Evolutionary conservation across 202 grass and related monocot genomes (phyloP), one percentile per base, ranked within the genome.

Genomic region (Cymbopogon flexuosus): DNA sequence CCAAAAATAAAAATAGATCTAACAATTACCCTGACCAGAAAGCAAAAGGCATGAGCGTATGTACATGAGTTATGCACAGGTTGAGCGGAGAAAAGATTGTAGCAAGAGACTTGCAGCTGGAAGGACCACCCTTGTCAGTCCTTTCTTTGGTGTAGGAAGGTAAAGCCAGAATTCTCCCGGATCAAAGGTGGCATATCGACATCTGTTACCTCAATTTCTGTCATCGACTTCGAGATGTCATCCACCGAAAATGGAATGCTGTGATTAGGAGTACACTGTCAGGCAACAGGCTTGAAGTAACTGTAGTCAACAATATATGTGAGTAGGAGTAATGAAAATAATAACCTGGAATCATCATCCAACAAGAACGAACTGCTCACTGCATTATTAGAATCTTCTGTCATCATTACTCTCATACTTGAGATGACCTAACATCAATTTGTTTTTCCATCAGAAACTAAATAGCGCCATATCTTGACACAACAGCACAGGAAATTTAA

Each of bases 231-330:
- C 16, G 96, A 99, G 80, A 99, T 93, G 68, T 99, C 96, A 7
- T 99, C 92, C 77, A 99, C 90, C 7, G 96, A 89, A 87, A 99
- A 99, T 23, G 96, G 96, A 88, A 99, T 96, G 64, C 96, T 99
- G 96, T 73, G 71, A 84, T 79, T 56, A 68, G 6, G 66, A 68
- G 63, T 67, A 90, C 40, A 81, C 49, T 29, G 42, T 79, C 79
- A 83, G 64, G 71, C 43, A 70, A 49, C 52, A 33, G 34, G 45
- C 14, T 62, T 8, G 24, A 42, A 78, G 5, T 60, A 75, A 83
- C 13, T 18, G n/a, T 12, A 22, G 10, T 45, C 14, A 64, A 75
- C 49, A 81, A 88, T 30, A 66, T 68, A 69, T 35, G 67, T 40
- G 81, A 74, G 21, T 47, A 51, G 21, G 82, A 37, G 31, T 39